A percentile compares a stretch with the other conserved stretches of the same genome.
These are phyloP conservation scores for Penicillium brevicompactum DNA, from an alignment of 2,329 filamentous ascomycete genomes.

Conservation along the genomic window DNA sequence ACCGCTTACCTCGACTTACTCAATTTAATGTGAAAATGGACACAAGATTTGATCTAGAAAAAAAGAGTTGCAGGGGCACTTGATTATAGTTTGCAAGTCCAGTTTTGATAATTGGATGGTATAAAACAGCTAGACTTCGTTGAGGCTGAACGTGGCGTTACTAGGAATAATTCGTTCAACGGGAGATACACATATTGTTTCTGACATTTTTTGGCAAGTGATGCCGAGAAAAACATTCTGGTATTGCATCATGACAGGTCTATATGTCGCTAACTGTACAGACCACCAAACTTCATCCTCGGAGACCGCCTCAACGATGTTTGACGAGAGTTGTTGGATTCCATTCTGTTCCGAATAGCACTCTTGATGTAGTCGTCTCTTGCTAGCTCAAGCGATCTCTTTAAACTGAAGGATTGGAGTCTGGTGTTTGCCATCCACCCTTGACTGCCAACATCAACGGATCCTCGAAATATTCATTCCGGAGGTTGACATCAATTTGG, in stretches of 20 bases:
- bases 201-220: not conserved
- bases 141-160: not conserved
- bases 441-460: conserved; percentile 1
- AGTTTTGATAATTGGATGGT: too few relatives aligned
- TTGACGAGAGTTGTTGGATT: not conserved
- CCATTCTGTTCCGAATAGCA: not conserved
- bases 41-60: too few relatives aligned
- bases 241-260: not conserved
- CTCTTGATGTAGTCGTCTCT: not conserved
- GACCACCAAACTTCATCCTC: not conserved
- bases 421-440: not conserved
- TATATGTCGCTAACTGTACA: not conserved
- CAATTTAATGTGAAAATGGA: too few relatives aligned
- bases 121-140: too few relatives aligned
- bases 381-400: not conserved
- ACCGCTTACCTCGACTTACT: too few relatives aligned
- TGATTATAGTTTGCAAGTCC: too few relatives aligned
- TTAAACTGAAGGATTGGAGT: not conserved
- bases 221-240: not conserved
- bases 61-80: too few relatives aligned
- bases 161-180: not conserved
- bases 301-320: not conserved
- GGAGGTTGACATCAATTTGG: not conserved
- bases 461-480: not conserved
- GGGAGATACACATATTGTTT: not conserved